Base-by-base conservation (phyloP, 225 moss, liverwort and hornwort species). In the Climacium dendroides region DNA sequence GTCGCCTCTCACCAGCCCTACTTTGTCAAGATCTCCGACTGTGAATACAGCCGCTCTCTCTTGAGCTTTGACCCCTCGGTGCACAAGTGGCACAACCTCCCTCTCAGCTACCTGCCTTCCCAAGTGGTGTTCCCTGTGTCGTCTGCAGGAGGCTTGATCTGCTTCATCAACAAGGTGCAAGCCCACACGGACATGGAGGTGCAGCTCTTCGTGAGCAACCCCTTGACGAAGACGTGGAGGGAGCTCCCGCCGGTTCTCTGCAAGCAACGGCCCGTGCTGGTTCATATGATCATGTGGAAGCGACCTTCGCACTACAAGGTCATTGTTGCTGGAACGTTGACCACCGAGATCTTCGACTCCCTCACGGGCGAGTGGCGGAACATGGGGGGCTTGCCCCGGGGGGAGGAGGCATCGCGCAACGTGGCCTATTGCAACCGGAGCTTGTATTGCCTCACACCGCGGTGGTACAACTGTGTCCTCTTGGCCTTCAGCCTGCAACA, bases 1-100 rank as follows among this genome's bases (percentile, higher is more conserved):
- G 91, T 91, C 53, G 86, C 79, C n/a, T 86, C 86, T 61, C 80
- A 84, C 80, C 74, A 83, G 91, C 89, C 91, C 34, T 91, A 91
- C 89, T 91, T 91, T 61, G 89, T 91, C 80, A 91, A 84, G 91
- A 89, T 91, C 69, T 89, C 87, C 91, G 89, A 91, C 87, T 86
- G 83, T 69, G 91, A 89, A 80, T 69, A 91, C 89, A 91, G 89
- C 80, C 86, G 89, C 60, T 86, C 83, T 73, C 91, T 91, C 69
- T 86, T 89, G 86, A 89, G 91, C 87, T 91, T 89, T 80, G 91
- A 91, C 69, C 91, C 91, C 5, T 89, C 89, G 74, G 64, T 84
- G 74, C 86, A 86, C 67, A 91, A 89, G 60, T 91, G 91, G 91
- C 89, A 83, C 79, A 84, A 91, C 67, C 75, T 91, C 37, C 80